phyloP scores from a whole-genome alignment of 768 basidiomycete genomes.

The Austroboletus eburneus region DNA sequence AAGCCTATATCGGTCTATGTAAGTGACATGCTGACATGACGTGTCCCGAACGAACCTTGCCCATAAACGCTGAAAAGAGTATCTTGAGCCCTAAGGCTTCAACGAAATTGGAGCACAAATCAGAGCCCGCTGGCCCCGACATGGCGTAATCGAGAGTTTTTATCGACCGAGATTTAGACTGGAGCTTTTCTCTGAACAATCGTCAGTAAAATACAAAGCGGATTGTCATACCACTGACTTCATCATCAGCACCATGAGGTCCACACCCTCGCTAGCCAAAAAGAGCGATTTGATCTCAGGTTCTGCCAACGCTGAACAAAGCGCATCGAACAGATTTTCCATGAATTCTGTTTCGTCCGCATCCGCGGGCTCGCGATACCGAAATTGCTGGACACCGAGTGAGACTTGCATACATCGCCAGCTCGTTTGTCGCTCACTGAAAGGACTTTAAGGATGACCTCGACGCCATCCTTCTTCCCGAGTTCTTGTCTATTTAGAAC shows the following conservation, averaged over 20 bases:
- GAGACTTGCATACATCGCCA: conserved; percentile 8
- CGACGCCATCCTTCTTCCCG: conserved; percentile 74
- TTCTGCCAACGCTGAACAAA: conserved; percentile 85
- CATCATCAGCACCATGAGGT: conserved; percentile 98
- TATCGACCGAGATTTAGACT: conserved; percentile 78
- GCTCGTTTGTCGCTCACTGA: conserved; percentile 55
- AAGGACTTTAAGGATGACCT: conserved; percentile 66
- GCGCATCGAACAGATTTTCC: conserved; percentile 91
- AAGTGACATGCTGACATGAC: conserved; percentile 3
- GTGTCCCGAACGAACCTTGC: conserved; percentile 58
- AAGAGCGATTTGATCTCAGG: conserved; percentile 76
- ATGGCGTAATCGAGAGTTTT: conserved; percentile 91
- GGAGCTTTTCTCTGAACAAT: conserved; percentile 65
- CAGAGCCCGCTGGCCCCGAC: conserved; percentile 67
- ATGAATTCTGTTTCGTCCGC: conserved; percentile 95
- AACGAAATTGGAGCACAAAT: conserved; percentile 79
- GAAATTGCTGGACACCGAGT: conserved; percentile 63
- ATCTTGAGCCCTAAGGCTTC: conserved; percentile 86
- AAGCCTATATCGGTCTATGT: conserved; percentile 28
- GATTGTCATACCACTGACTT: conserved; percentile 52
- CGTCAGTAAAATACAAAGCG: conserved; percentile 2
- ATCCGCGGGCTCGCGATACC: conserved; percentile 76
- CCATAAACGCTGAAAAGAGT: conserved; percentile 89
- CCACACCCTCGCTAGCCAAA: conserved; percentile 87
- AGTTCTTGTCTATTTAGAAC: conserved; percentile 63